Percentiles rank a stretch among this genome's conserved stretches.
phyloP scores from a whole-genome alignment of 441 rosid genomes.

The Syzygium syzygioides region DNA sequence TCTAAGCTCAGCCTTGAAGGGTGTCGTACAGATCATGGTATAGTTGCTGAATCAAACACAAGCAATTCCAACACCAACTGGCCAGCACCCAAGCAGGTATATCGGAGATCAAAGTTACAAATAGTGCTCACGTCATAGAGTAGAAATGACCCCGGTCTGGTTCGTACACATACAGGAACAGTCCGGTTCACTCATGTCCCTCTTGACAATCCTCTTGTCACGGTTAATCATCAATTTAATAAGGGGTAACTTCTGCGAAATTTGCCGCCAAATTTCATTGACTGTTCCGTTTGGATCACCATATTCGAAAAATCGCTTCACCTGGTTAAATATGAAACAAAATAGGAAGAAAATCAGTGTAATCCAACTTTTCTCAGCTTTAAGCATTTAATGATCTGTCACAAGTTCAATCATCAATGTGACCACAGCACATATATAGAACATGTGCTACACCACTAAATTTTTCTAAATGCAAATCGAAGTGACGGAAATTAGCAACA shows the following conservation, averaged over 20 bases:
- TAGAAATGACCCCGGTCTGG: slow-evolving; percentile 39
- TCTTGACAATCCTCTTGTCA: slow-evolving; percentile 62
- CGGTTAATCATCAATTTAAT: slow-evolving; percentile 77
- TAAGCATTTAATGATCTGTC: not conserved
- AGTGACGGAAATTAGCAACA: not conserved
- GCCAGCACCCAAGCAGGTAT: not conserved
- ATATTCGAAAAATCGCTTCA: slow-evolving; percentile 65
- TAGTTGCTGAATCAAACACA: not conserved
- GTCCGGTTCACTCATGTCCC: slow-evolving; percentile 42
- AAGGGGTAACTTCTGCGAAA: slow-evolving; percentile 76
- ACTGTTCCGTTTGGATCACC: slow-evolving; percentile 66
- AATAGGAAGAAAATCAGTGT: not conserved
- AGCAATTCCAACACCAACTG: not conserved
- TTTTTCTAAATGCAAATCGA: not conserved
- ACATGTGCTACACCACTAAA: not conserved
- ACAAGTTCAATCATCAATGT: not conserved
- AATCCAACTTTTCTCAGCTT: not conserved
- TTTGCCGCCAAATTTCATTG: slow-evolving; percentile 82
- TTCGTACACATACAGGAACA: slow-evolving; percentile 81
- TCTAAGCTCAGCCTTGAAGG: not conserved
- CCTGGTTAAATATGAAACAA: slow-evolving; percentile 36
- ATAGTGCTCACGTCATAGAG: slow-evolving; percentile 20
- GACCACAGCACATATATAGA: not conserved
- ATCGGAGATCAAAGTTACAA: not conserved
- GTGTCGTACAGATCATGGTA: not conserved